Evolutionary conservation across 345 rosid genomes (phyloP), one percentile per base, ranked within the genome.

Genomic region (Lumnitzera littorea): DNA sequence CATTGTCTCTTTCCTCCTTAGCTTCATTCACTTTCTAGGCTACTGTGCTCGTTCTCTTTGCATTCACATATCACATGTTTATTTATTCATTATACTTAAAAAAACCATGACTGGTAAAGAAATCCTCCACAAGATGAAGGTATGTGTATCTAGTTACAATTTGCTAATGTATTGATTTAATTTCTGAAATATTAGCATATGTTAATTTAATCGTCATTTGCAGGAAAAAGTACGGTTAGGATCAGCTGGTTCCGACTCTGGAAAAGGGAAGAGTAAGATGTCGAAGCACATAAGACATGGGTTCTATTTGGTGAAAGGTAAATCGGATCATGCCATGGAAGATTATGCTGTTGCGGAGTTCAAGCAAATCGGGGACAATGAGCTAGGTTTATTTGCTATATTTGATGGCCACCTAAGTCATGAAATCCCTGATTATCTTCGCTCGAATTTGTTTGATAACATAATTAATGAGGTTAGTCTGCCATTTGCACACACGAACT

Each of bases 371-470:
- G 85, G 62, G 41, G 87, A 78, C 46, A 76, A 79, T 43, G 98
- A 92, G 72, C 96, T 92, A 48, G 98, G 98, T 13, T 74, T 92
- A 20, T 92, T 92, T 56, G 98, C 96, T 1, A 92, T 89, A 75
- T 92, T 80, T 55, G 98, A 89, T 48, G 98, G 96, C 43, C 96
- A 92, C 67, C 70, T 89, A 27, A 87, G 98, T 82, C 85, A 84
- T 49, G 74, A 72, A 46, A 76, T 89, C 55, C 98, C 96, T 11
- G 88, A 85, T 73, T 89, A 85, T 68, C 69, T 92, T 64, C 75
- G 74, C 43, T 46, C 83, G 0, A 84, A 92, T 81, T 80, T 92
- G 76, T 89, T 92, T 50, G 87, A 85, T 24, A 89, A 78, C 59
- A 92, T 92, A 70, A 70, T 92, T 58, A 84, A 82, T 12, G 91